phyloP scores from a whole-genome alignment of 2,329 filamentous ascomycete genomes.

The Botrytis hyacinthi region DNA sequence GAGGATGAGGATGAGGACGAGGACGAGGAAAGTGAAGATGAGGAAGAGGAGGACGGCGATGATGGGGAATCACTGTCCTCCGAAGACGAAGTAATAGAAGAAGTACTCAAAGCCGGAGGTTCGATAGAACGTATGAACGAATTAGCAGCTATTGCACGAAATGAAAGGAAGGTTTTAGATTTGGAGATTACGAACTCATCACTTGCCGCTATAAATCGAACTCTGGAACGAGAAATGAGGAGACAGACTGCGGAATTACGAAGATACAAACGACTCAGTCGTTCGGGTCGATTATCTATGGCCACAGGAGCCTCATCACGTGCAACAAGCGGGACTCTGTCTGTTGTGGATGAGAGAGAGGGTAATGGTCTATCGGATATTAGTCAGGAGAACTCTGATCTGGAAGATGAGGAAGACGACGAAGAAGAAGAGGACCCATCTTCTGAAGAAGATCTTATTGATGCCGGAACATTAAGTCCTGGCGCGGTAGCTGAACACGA shows the following conservation, averaged over 20 bases:
- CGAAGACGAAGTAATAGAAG: conserved; percentile 41
- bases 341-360: conserved; percentile 44
- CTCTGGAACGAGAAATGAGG: conserved; percentile 83
- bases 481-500: conserved; percentile 45
- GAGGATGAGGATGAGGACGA: conserved; percentile 12
- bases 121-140: conserved; percentile 66
- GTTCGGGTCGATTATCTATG: conserved; percentile 71
- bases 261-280: conserved; percentile 79
- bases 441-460: conserved; percentile 50
- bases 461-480: conserved; percentile 40
- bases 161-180: conserved; percentile 93
- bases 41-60: conserved; percentile 19
- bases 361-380: conserved; percentile 47
- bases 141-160: conserved; percentile 79
- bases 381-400: conserved; percentile 45
- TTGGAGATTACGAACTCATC: conserved; percentile 96
- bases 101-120: conserved; percentile 54
- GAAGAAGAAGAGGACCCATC: conserved; percentile 48
- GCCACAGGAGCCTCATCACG: conserved; percentile 48
- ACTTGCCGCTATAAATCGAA: conserved; percentile 89
- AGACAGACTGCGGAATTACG: conserved; percentile 89
- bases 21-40: conserved; percentile 20
- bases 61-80: conserved; percentile 11
- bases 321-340: conserved; percentile 46
- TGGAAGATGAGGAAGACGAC: conserved; percentile 41